Evolutionary conservation across 345 rosid species (phyloP).

Genomic region (Salix arbutifolia): DNA sequence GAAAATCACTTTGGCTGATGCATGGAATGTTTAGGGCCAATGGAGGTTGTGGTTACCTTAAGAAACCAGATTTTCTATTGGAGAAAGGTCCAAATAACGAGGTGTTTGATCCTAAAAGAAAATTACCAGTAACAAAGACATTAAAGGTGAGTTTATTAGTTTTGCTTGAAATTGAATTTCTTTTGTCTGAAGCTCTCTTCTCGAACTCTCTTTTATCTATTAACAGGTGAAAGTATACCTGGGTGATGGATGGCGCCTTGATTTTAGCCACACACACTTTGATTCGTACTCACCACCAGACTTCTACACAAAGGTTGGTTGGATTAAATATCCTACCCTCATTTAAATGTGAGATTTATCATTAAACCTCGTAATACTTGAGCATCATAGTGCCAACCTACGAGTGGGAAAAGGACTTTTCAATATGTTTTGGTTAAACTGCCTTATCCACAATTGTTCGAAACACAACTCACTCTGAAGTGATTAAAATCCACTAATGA

Average conservation of each 20-base stretch:
- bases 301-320: slow-evolving; percentile 57
- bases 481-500: background rate
- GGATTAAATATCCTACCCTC: background rate
- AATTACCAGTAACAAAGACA: slow-evolving; percentile 36
- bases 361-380: background rate
- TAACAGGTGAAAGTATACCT: slow-evolving; percentile 53
- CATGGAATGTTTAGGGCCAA: slow-evolving; percentile 72
- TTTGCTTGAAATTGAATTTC: background rate
- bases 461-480: background rate
- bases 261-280: slow-evolving; percentile 46
- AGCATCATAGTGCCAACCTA: background rate
- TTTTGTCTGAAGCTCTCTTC: background rate
- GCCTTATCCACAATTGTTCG: background rate
- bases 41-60: slow-evolving; percentile 71
- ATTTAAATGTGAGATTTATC: background rate
- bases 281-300: slow-evolving; percentile 59
- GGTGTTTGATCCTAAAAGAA: slow-evolving; percentile 47
- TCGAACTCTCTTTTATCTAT: background rate
- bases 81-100: slow-evolving; percentile 22
- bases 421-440: background rate
- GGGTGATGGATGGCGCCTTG: slow-evolving; percentile 69
- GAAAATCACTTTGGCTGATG: slow-evolving; percentile 74
- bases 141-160: slow-evolving; percentile 38
- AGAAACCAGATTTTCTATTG: slow-evolving; percentile 58
- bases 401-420: background rate